phyloP scores from a whole-genome alignment of 345 rosid species.

The Brassica carinata region DNA sequence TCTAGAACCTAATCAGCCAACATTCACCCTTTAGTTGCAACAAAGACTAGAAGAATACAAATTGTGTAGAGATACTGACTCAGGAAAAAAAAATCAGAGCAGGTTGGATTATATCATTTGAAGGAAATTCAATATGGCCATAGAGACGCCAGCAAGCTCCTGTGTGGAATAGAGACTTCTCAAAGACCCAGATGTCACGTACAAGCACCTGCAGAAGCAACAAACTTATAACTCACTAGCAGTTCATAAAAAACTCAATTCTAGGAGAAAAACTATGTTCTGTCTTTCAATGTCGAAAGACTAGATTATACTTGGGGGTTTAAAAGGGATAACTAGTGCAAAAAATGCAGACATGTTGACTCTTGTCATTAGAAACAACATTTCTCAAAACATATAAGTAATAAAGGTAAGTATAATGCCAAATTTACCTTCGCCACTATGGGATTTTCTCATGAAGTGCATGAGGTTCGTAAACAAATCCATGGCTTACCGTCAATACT shows the following conservation, averaged over 20 bases:
- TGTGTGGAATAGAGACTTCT: slow-evolving; percentile 83
- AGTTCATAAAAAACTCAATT: background rate
- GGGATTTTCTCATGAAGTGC: slow-evolving; percentile 62
- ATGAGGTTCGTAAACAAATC: slow-evolving; percentile 85
- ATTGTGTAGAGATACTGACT: slow-evolving; percentile 11
- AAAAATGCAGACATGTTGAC: background rate
- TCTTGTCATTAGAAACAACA: background rate
- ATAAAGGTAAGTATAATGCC: background rate
- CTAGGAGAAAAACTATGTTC: background rate
- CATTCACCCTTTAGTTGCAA: background rate
- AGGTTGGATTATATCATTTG: background rate
- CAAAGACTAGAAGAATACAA: background rate
- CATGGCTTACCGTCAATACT: slow-evolving; percentile 77
- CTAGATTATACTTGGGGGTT: background rate
- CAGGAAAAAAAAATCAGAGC: slow-evolving; percentile 15
- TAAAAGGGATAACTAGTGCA: background rate
- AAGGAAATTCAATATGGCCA: slow-evolving; percentile 52
- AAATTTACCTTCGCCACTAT: slow-evolving; percentile 78
- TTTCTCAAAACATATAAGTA: background rate
- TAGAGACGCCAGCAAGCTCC: slow-evolving; percentile 93
- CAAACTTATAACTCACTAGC: background rate
- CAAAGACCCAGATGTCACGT: slow-evolving; percentile 90
- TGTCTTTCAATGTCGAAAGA: background rate
- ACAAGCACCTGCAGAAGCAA: slow-evolving; percentile 68
- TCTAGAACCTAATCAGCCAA: slow-evolving; percentile 16